Percentiles rank a stretch among this genome's conserved stretches.
Conservation (phyloP, 805 yeast species). For the Ogataea paradorogensis region DNA sequence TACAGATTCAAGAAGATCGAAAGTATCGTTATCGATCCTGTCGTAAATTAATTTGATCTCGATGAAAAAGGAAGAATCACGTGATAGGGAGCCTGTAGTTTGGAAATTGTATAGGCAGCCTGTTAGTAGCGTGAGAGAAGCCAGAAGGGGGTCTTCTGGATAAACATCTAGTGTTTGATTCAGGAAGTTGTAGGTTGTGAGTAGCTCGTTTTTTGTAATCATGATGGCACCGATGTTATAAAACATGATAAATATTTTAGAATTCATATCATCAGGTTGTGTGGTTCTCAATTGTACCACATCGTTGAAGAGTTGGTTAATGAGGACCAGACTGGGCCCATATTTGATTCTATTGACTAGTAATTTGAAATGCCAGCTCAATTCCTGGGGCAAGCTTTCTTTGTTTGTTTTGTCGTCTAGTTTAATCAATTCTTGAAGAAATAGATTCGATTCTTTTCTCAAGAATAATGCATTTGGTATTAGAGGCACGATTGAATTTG, state of each 20-base stretch:
- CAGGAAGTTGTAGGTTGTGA: constrained; percentile 26
- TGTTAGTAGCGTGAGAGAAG: constrained; percentile 13
- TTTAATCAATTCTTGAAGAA: constrained; percentile 27
- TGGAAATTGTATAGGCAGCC: constrained; percentile 21
- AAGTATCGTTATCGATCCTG: constrained; percentile 1
- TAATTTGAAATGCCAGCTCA: constrained; percentile 25
- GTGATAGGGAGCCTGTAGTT: constrained; percentile 9
- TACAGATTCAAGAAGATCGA: constrained; percentile 8
- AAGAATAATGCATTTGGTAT: constrained; percentile 30
- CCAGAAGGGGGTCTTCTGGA: constrained; percentile 10
- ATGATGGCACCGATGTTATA: constrained; percentile 24
- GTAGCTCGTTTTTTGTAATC: constrained; percentile 28
- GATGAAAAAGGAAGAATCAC: constrained; percentile 9
- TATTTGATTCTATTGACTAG: constrained; percentile 41
- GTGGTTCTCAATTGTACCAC: constrained; percentile 33
- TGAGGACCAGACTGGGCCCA: constrained; percentile 39
- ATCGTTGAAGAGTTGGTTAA: constrained; percentile 44
- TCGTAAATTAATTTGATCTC: constrained; percentile 11
- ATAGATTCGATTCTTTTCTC: constrained; percentile 26
- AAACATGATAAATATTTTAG: constrained; percentile 11
- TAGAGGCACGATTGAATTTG: constrained; percentile 19
- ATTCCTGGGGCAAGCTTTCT: constrained; percentile 18
- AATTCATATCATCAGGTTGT: constrained; percentile 58
- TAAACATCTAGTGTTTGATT: constrained; percentile 10
- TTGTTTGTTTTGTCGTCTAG: constrained; percentile 15